Evolutionary conservation across 2,329 filamentous ascomycete species (phyloP), one percentile per base, ranked within the genome.

Genomic region (Geosmithia morbida): DNA sequence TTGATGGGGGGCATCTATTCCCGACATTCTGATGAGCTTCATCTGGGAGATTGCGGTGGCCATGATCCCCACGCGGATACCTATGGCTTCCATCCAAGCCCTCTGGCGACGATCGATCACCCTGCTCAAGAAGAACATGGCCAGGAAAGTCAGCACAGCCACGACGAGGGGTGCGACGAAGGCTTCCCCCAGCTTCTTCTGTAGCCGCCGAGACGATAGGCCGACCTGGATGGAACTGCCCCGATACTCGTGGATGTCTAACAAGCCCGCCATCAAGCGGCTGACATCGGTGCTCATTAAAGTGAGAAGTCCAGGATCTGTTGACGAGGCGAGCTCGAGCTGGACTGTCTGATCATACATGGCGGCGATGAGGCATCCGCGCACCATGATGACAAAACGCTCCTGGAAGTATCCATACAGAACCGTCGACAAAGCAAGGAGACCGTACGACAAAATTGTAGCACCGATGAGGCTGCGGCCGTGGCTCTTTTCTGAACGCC

Each of bases 211-310:
- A 44, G 66, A 65, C 0, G 66, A 67, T 2, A 76, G 47, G 4
- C 54, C 63, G 3, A 70, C 62, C 50, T 75, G 65, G 1, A 72
- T 50, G 1, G 59, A 46, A 40, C 55, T 63, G 0, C 60, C 64
- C 68, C 67, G 70, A 4, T 64, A 49, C 22, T 69, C 63, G 44
- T 71, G 70, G 30, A 68, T 48, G 1, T 48, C 52, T 3, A 53
- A 48, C 3, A 61, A 55, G 1, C 65, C 68, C 0, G 52, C 43
- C 2, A 59, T 54, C 2, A 72, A 63, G 5, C 64, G 60, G 48
- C 71, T 69, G 10, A 72, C 58, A 44, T 74, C 70, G 3, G 66
- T 62, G 48, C 62, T 69, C 69, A 73, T 73, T 2, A 72, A 57
- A 0, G 70, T 71, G 42, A 73, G 51, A 0, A 67, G 61, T 0